A percentile compares a stretch with the other conserved stretches of the same genome.
phyloP scores from a whole-genome alignment of 768 basidiomycete genomes.

The Tricholoma terreum region DNA sequence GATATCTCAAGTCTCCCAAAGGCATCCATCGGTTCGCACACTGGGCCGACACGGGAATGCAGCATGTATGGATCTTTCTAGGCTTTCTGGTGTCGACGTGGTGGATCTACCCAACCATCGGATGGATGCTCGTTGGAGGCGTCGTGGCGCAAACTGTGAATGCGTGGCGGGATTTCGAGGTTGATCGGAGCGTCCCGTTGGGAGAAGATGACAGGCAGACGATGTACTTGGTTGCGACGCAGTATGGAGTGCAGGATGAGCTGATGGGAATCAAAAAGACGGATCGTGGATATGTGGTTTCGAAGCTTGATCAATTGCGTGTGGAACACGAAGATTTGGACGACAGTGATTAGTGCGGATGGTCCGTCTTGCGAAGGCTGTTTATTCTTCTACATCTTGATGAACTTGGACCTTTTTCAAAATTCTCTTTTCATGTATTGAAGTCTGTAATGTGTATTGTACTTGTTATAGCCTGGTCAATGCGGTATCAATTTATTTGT shows the following conservation, averaged over 20 bases:
- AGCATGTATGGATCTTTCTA: constrained; percentile 38
- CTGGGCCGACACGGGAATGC: constrained; percentile 36
- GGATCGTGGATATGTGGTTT: constrained; percentile 10
- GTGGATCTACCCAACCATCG: constrained; percentile 26
- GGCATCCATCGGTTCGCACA: constrained; percentile 41
- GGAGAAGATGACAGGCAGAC: constrained; percentile 40
- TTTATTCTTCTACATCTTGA: neutral
- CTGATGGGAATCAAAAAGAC: constrained; percentile 11
- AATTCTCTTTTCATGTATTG: neutral
- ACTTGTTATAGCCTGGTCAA: no score
- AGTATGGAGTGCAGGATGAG: constrained; percentile 4
- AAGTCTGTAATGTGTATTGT: no score
- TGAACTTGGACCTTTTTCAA: neutral
- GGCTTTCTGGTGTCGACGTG: constrained; percentile 24
- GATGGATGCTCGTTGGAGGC: constrained; percentile 22
- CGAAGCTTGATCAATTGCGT: neutral
- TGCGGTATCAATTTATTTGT: no score
- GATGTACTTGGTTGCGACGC: constrained; percentile 26
- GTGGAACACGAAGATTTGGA: neutral
- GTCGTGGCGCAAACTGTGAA: constrained; percentile 26
- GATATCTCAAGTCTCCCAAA: constrained; percentile 24
- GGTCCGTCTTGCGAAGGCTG: no score
- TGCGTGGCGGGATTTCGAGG: constrained; percentile 36
- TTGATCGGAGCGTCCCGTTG: constrained; percentile 32
- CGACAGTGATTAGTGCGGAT: neutral